phyloP scores from a whole-genome alignment of 176 grass and related monocot species.

The Elymus sibiricus region DNA sequence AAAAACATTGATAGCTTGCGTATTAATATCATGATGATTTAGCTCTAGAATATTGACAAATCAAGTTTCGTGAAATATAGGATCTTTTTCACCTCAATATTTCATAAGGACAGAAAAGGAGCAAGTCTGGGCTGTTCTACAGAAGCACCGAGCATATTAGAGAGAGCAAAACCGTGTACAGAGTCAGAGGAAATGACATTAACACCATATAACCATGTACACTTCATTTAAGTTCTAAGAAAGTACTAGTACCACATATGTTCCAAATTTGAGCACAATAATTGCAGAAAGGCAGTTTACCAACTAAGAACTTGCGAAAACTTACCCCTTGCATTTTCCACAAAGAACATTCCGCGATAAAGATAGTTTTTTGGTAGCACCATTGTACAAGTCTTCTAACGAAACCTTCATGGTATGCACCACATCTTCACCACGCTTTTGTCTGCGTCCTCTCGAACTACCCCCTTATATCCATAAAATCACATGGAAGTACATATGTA shows the following conservation, averaged over 20 bases:
- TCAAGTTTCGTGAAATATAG: background rate
- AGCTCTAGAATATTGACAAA: background rate
- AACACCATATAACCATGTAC: background rate
- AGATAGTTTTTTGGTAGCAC: slow-evolving; percentile 77
- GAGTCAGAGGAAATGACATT: background rate
- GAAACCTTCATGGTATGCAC: slow-evolving; percentile 85
- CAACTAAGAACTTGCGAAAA: background rate
- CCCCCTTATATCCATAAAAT: slow-evolving; percentile 52
- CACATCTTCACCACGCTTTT: slow-evolving; percentile 83
- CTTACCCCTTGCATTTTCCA: slow-evolving; percentile 91
- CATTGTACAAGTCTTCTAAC: slow-evolving; percentile 90
- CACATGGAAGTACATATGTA: background rate
- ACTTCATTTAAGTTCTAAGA: background rate
- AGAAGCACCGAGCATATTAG: background rate
- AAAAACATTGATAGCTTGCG: background rate
- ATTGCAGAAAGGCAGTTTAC: background rate
- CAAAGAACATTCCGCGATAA: slow-evolving; percentile 75
- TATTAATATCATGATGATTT: background rate
- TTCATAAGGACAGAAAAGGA: background rate
- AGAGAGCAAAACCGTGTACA: background rate
- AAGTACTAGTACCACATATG: background rate
- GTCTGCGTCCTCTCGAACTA: slow-evolving; percentile 73
- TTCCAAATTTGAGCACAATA: slow-evolving; percentile 9
- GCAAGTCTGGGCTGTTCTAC: background rate
- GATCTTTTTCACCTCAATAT: background rate